Evolutionary conservation across 495 filamentous ascomycete species (phyloP), one percentile per base, ranked within the genome.

Genomic region (Lineolata rhizophorae): DNA sequence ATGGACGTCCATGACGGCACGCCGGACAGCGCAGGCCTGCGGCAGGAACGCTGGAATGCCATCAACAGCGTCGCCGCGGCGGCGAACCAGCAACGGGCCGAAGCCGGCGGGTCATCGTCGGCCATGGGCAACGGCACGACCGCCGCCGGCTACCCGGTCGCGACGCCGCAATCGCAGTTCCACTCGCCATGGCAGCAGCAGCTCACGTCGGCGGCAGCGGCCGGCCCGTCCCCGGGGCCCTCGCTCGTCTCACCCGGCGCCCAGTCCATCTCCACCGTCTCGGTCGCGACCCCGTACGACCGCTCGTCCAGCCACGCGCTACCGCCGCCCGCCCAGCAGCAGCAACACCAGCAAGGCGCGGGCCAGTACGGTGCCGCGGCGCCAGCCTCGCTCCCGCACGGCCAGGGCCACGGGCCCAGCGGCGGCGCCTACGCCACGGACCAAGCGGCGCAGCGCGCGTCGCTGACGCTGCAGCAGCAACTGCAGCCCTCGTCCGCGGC

Each of bases 31-130:
- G 20, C 32, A 5, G 32, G 26, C 19, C 8, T 36, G 1, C 38
- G 34, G 5, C 33, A 41, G 27, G 46, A 41, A 13, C 32, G 38
- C 3, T 52, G 46, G 46, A 48, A 43, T 27, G 44, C 48, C 4
- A 46, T 52, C 39, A 52, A 52, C 30, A 39, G 34, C 10, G 29
- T 35, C 4, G 35, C 37, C 24, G 39, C 40, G 3, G 32, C 35
- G n/a, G 14, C 26, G 11, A 28, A 28, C 11, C 44, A 34, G 19
- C 3, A 25, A 27, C 24, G 35, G 21, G n/a, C 28, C 6, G n/a
- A n/a, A n/a, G n/a, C n/a, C n/a, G n/a, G n/a, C n/a, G n/a, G n/a
- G n/a, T n/a, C n/a, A n/a, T 30, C 43, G 10, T 34, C 29, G 27
- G 9, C 30, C 19, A 27, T 34, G 3, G 17, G 35, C 9, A 41